Evolutionary conservation across 805 yeast genomes (phyloP), one percentile per base, ranked within the genome.

Genomic region (Danielozyma ontarioensis): DNA sequence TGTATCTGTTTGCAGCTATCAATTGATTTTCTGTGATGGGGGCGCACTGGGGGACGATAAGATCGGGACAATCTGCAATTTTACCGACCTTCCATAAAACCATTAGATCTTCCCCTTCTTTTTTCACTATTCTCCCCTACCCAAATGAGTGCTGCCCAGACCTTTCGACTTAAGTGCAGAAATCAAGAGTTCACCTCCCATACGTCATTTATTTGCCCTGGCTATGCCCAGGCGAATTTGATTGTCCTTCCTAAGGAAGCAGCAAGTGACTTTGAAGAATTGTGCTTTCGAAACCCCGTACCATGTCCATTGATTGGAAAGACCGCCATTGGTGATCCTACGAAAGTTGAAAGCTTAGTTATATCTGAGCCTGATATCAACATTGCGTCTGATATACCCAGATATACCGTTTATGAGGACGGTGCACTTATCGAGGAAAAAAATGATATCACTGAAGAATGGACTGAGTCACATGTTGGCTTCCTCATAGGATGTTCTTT

Each of bases 401-500:
- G 42, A 23, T 66, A 64, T 40, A 41, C 45, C 17, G 50, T 63
- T 5, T 65, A 59, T 39, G 47, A 53, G 24, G 39, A 52, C 7
- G 70, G 71, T 4, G 28, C 44, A 14, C 35, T 60, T 5, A 35
- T 44, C 12, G 47, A 38, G 8, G 39, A 45, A 6, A 51, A 51
- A 13, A 33, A 33, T 2, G 49, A 57, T 34, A 51, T 64, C 5
- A 28, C 17, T 4, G 34, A 49, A 1, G 57, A 57, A 32, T 65
- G 70, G 70, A 39, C 47, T 2, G 40, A 41, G 3, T 50, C 47
- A 16, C 55, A 64, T 36, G 59, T 64, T n/a, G 71, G 68, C 5
- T 66, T 66, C 32, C 36, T 66, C 12, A 57, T 66, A 18, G 71
- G 72, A 12, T 66, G 71, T 37, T 64, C 70, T 1, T 62, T 46